Evolutionary conservation across 257 asterid species (phyloP).

Genomic region (Linderniella brevidens): DNA sequence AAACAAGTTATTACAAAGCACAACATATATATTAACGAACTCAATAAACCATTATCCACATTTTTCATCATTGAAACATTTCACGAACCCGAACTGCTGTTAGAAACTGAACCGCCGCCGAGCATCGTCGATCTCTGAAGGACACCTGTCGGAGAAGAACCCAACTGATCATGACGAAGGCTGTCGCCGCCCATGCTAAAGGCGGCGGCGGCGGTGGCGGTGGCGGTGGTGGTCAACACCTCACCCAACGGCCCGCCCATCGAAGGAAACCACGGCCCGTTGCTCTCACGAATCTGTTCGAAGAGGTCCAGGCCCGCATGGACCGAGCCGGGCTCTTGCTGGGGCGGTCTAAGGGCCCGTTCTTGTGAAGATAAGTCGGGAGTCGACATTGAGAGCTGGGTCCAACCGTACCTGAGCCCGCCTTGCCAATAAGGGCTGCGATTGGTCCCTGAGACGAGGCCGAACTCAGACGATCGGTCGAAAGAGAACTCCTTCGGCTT

Average conservation of each 20-base stretch:
- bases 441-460: conserved; percentile 55
- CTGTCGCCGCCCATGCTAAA: conserved; percentile 13
- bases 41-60: too few species aligned
- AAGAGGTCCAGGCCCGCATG: conserved; percentile 45
- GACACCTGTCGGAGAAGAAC: conserved; percentile 61
- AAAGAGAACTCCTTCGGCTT: too few species aligned
- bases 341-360: conserved; percentile 29
- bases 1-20: too few species aligned
- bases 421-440: conserved; percentile 46
- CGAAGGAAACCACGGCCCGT: conserved; percentile 49
- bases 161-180: conserved; percentile 20
- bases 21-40: too few species aligned
- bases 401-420: conserved; percentile 62
- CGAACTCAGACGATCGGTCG: conserved; percentile 30
- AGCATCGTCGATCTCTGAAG: conserved; percentile 53
- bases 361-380: conserved; percentile 45
- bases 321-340: conserved; percentile 39
- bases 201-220: conserved; percentile 6
- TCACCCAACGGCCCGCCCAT: conserved; percentile 84
- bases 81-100: conserved; percentile 34
- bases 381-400: conserved; percentile 84
- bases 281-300: conserved; percentile 13
- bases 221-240: conserved; percentile 49
- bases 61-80: too few species aligned
- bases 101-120: conserved; percentile 25